Base-by-base conservation (phyloP, 2,329 filamentous ascomycete genomes). In the Tolypocladium ophioglossoides region DNA sequence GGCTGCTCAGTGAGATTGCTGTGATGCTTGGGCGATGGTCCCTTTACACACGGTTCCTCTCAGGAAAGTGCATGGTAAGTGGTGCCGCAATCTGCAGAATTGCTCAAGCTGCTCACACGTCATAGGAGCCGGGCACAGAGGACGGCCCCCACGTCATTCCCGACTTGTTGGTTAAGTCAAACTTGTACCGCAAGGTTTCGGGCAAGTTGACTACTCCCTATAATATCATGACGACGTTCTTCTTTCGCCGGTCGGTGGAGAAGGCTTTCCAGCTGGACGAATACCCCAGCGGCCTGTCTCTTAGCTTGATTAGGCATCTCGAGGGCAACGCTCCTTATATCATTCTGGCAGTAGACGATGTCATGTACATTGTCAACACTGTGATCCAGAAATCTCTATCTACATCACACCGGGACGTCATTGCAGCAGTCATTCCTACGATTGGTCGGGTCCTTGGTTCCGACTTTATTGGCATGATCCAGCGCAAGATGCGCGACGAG, bases 341-440 rank as follows among this genome's bases (percentile, higher is more conserved):
- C 63, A 92, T 94, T 46, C 91, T 91, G 2, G 91, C 92, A 0
- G 91, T 99, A 10, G 94, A 99, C 73, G 94, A 96, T 72, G 91
- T 97, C 65, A 97, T 99, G 92, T 99, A 97, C 71, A 96, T 99
- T 62, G 89, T 96, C 66, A 95, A 95, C 66, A 86, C 92, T 51
- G 87, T 97, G 37, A 78, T 97, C 9, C 87, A 95, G 59, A 86
- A 92, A 59, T 88, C 90, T 0, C 76, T 97, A 24, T 86, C 89
- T 0, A 97, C 95, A 0, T 89, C 88, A 2, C 91, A 96, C 66
- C 78, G 85, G 60, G 79, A 85, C 20, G 84, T 96, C 4, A 80
- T 95, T 24, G 82, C 83, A 44, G 88, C 82, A 54, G 87, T 95
- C 8, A 73, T 96, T 30, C 87, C 91, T 2, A 87, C 85, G 0